Evolutionary conservation across 169 alveolate genomes (phyloP), one percentile per base, ranked within the genome.

Genomic region (Babesia ovata): DNA sequence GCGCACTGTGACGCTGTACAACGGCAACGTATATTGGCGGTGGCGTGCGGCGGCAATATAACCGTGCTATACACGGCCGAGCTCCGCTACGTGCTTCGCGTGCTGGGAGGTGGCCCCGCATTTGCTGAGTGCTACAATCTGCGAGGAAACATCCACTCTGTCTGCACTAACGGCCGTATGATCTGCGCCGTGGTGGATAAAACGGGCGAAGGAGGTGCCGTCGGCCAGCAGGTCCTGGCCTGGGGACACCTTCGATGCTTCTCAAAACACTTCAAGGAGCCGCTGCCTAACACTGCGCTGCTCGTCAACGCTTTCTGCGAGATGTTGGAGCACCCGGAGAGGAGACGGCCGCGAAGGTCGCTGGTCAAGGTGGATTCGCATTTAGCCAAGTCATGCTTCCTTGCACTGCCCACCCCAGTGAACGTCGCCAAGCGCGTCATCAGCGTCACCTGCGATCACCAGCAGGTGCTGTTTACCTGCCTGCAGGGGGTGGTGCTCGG

Each of bases 281-380:
- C 78, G 46, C 65, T 69, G 52, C 67, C 79, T 2, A 73, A 57
- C 44, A 81, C 75, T 33, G 70, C 65, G 22, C 54, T 65, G 39
- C 53, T 81, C 24, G 88, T 81, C 42, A 71, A 69, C n/a, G 88
- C 84, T 9, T 81, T 72, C 52, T 58, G 81, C 21, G 85, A 81
- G 46, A 72, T 29, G 72, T 81, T 81, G 45, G 88, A 81, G 44
- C 58, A 74, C 48, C 62, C 45, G 28, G 84, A 60, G 21, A 60
- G 56, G 65, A 33, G 63, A 36, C 63, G 62, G 50, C 71, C 86
- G 26, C 12, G 56, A 8, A 26, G 77, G 21, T 81, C 88, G 13
- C 17, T 59, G 21, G 36, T 72, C 48, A 52, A 62, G 70, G 83
- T 81, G 21, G 66, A 63, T 46, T 58, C 76, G 9, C 54, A 39